These are phyloP conservation scores for Epichloe bromicola DNA, from an alignment of 2,329 filamentous ascomycete genomes.

Conservation along the genomic window DNA sequence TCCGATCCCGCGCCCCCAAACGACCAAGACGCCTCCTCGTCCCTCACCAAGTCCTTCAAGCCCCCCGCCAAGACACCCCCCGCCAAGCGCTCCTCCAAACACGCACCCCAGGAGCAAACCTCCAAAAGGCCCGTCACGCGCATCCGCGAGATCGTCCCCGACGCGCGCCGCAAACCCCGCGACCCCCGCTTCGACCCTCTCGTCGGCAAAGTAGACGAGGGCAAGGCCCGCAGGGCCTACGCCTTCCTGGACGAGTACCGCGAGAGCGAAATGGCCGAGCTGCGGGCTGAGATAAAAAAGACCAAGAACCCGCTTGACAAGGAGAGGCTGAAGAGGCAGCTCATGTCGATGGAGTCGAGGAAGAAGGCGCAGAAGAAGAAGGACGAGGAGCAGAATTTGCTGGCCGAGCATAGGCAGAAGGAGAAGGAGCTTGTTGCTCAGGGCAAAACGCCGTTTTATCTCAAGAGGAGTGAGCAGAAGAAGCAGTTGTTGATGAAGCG, in stretches of 20 bases:
- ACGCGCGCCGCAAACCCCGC: constrained; percentile 46
- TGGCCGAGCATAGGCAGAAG: constrained; percentile 62
- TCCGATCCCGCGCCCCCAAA: constrained; percentile 10
- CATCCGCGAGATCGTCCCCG: constrained; percentile 56
- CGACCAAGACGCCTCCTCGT: not conserved
- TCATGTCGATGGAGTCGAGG: constrained; percentile 68
- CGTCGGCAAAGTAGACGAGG: constrained; percentile 38
- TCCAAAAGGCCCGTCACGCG: constrained; percentile 76
- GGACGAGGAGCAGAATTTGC: constrained; percentile 55
- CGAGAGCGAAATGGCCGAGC: constrained; percentile 63
- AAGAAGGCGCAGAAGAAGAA: constrained; percentile 57
- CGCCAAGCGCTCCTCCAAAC: constrained; percentile 54
- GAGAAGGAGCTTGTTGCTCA: constrained; percentile 78
- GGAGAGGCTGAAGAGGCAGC: constrained; percentile 56
- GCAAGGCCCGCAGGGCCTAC: constrained; percentile 59
- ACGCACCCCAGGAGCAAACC: constrained; percentile 73
- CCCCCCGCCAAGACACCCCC: not conserved
- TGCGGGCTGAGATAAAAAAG: constrained; percentile 54
- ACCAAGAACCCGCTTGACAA: constrained; percentile 52
- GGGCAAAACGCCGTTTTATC: constrained; percentile 85
- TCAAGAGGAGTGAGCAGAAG: constrained; percentile 89
- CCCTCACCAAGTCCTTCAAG: constrained; percentile 2
- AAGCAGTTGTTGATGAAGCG: constrained; percentile 67
- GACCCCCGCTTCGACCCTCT: constrained; percentile 79
- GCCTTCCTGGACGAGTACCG: constrained; percentile 80